Evolutionary conservation across 169 alveolate species (phyloP).

Genomic region (Cryptosporidium andersoni): DNA sequence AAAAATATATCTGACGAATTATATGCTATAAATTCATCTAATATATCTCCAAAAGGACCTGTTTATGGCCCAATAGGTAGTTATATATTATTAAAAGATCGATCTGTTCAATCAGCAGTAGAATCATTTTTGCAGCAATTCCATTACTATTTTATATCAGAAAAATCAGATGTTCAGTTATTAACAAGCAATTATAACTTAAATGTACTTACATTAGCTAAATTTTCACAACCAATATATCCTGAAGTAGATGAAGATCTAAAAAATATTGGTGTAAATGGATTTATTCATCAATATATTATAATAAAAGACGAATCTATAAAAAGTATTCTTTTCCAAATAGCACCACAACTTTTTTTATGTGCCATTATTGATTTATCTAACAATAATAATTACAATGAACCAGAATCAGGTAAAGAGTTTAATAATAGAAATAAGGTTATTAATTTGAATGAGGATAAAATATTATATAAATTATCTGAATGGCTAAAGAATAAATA

Average conservation of each 20-base stretch:
- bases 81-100: conserved; percentile 13
- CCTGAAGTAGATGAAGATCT: conserved; percentile 47
- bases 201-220: conserved; percentile 55
- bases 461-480: conserved; percentile 43
- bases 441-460: conserved; percentile 19
- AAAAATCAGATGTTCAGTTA: conserved; percentile 48
- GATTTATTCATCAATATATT: conserved; percentile 51
- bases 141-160: conserved; percentile 57
- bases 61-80: conserved; percentile 65
- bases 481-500: conserved; percentile 54
- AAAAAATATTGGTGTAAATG: conserved; percentile 18
- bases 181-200: conserved; percentile 40
- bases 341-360: conserved; percentile 34
- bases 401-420: not conserved
- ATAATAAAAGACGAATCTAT: conserved; percentile 15
- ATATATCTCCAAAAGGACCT: conserved; percentile 12
- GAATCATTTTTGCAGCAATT: conserved; percentile 51
- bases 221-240: conserved; percentile 14
- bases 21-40: not conserved
- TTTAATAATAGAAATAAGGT: not conserved
- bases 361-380: conserved; percentile 41
- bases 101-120: conserved; percentile 12
- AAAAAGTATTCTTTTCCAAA: conserved; percentile 41
- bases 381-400: not conserved
- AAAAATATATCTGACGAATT: not conserved